Evolutionary conservation across 345 rosid genomes (phyloP).

Genomic region (Murraya koenigii): DNA sequence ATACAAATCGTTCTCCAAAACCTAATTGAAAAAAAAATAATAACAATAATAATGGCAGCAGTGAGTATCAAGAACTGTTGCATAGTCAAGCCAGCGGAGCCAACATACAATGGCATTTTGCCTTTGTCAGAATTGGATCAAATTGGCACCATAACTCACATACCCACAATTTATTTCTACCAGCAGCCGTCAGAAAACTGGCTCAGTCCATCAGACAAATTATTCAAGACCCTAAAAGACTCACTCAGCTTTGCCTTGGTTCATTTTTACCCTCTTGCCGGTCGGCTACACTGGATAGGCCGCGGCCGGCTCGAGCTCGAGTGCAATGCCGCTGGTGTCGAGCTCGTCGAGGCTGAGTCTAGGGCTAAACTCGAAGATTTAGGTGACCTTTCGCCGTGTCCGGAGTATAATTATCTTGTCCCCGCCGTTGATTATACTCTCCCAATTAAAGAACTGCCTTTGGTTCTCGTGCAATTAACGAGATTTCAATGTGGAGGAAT

Average conservation of each 20-base stretch:
- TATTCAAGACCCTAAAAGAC: constrained; percentile 31
- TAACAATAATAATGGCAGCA: neutral
- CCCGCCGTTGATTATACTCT: constrained; percentile 41
- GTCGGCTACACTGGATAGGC: constrained; percentile 52
- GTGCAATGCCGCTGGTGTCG: constrained; percentile 44
- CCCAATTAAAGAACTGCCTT: constrained; percentile 45
- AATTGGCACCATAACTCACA: constrained; percentile 49
- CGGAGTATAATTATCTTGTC: constrained; percentile 34
- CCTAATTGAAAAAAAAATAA: too few relatives aligned
- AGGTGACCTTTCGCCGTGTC: constrained; percentile 34
- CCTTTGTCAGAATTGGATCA: constrained; percentile 56
- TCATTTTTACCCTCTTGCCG: constrained; percentile 58
- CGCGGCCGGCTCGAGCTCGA: constrained; percentile 45
- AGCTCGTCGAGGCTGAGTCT: constrained; percentile 43
- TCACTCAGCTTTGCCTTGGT: constrained; percentile 41
- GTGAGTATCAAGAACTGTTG: constrained; percentile 16
- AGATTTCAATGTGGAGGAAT: constrained; percentile 54
- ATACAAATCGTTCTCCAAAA: neutral
- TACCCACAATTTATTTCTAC: constrained; percentile 65
- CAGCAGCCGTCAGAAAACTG: constrained; percentile 23
- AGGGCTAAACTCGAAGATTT: constrained; percentile 31
- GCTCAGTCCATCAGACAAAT: constrained; percentile 17
- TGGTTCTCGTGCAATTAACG: constrained; percentile 48
- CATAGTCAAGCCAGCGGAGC: constrained; percentile 39
- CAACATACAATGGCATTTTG: constrained; percentile 39